Evolutionary conservation across 2,329 filamentous ascomycete species (phyloP), one percentile per base, ranked within the genome.

Genomic region (Aspergillus aculeatinus): DNA sequence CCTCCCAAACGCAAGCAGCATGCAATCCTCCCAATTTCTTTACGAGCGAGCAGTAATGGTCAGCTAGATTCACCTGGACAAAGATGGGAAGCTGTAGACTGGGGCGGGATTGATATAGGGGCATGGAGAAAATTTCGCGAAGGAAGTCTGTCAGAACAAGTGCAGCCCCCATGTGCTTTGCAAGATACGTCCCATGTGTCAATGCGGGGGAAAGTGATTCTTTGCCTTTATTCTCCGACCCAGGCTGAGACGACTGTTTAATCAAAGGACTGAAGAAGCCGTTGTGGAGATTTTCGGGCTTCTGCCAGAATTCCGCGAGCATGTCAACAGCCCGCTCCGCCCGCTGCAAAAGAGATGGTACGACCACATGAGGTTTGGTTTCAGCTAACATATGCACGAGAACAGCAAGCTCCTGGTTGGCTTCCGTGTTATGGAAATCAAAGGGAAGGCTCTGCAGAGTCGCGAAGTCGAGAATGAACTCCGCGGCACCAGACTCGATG

Each of bases 331-430:
- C 86, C 52, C 81, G 78, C 67, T 94, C 88, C 14, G 90, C 85
- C 51, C 93, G 88, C 63, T 86, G 86, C 60, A 97, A 79, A 29
- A 99, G 78, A 4, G 91, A 91, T 0, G 94, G 93, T 7, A 99
- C 80, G 2, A 92, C 88, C 21, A 96, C 81, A 66, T 94, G 86
- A 1, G 93, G 88, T 61, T 90, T 91, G 27, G 87, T 85, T 67
- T 98, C 94, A 6, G 93, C 86, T 63, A 97, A 83, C 64, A 89
- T 84, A 63, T 90, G 87, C 53, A 96, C 82, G 11, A 96, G 88
- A 39, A 87, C 85, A 16, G 88, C 85, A 57, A 97, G 81, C 61
- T 89, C 87, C 61, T 88, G 85, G 58, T 88, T 88, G 4, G 90
- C 85, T 55, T 83, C 78, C 5, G 85, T 84, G 47, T 89, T 87